Base-by-base conservation (phyloP, 2,329 filamentous ascomycete genomes). In the Fusarium penzigii region DNA sequence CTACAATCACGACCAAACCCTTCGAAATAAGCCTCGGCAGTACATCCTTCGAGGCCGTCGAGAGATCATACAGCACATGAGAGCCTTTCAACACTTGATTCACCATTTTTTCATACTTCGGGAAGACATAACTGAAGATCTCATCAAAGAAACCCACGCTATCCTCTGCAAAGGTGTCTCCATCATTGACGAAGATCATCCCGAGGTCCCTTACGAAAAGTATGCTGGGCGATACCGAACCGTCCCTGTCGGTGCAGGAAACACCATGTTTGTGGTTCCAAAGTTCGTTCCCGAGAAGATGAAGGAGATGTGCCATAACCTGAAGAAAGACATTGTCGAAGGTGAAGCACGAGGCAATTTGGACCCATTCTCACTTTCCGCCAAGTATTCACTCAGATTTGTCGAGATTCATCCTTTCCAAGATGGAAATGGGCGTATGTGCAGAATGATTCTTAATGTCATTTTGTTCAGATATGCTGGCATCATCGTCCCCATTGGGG, bases 351-450 rank as follows among this genome's bases (percentile, higher is more conserved):
- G 17, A 2, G 36, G 48, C 0, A 16, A 5, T 3, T 42, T 70
- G 1, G 68, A 71, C n/a, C 65, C 67, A 0, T 65, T 71, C 32
- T 68, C 65, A 0, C 38, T 70, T 1, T 67, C 65, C 0, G 41
- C 66, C 0, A 69, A 70, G 13, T 65, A 67, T 14, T 64, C 64
- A 0, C 48, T 65, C 2, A 43, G 57, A 3, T 70, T 75, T 29
- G 66, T 74, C 11, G 62, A 63, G 7, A 74, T 75, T 2, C 71
- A 76, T 10, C 73, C 70, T 0, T 76, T 76, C 20, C 61, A 63
- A 11, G 71, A 75, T 25, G 72, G 71, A 0, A 76, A 76, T 29
- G 71, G 71, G 0, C 53, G 72, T 2, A 64, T 68, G 55, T 73
- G 70, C 38, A 64, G 71, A 0, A 60, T 76, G 11, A 62, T 76